Evolutionary conservation across 371 early-diverging fungal genomes (phyloP).

Genomic region (Entomophthora muscae): DNA sequence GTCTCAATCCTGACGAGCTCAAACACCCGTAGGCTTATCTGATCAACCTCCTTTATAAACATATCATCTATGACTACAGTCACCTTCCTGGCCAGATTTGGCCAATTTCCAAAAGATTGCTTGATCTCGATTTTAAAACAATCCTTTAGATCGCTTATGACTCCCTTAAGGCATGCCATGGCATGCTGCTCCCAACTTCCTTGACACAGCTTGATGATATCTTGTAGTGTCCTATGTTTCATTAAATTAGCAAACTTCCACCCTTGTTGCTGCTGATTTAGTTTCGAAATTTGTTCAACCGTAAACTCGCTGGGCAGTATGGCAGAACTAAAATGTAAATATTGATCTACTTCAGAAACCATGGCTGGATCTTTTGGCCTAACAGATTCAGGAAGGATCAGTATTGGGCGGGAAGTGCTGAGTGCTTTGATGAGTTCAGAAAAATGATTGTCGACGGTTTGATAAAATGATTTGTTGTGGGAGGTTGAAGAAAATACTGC

Average conservation of each 20-base stretch:
- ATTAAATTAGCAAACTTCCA: background rate
- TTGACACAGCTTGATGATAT: background rate
- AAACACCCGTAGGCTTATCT: background rate
- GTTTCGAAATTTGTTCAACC: background rate
- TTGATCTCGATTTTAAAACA: background rate
- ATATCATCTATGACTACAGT: background rate
- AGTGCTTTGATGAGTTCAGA: no score
- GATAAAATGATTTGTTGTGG: background rate
- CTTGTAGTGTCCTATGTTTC: background rate
- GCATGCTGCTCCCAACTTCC: background rate
- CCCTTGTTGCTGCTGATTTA: background rate
- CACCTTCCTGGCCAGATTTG: background rate
- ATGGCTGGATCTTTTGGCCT: background rate
- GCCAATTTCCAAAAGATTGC: background rate
- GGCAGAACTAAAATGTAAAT: no score
- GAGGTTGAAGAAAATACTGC: background rate
- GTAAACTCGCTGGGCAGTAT: background rate
- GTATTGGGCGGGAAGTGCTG: background rate
- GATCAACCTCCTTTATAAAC: background rate
- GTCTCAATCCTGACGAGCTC: background rate
- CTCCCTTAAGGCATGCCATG: background rate
- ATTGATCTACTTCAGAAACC: no score
- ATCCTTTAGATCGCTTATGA: background rate
- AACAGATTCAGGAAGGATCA: background rate
- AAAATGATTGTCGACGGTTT: no score